Evolutionary conservation across 768 basidiomycete genomes (phyloP).

Genomic region (Gloeostereum incarnatum): DNA sequence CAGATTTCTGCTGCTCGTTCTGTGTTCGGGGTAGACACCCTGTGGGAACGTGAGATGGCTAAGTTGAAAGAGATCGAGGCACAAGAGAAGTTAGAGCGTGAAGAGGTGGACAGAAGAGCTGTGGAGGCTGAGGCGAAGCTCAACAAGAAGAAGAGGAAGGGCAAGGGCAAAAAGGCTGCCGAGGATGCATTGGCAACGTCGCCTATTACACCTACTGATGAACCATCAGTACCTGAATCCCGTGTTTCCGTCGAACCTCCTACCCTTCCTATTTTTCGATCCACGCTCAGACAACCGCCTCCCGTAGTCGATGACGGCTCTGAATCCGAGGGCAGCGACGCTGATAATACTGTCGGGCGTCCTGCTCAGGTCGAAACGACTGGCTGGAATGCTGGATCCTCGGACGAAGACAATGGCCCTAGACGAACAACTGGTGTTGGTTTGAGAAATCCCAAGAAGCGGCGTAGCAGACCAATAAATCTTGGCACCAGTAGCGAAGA

Average conservation of each 20-base stretch:
- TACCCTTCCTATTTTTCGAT: slow-evolving; percentile 33
- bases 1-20: slow-evolving; percentile 44
- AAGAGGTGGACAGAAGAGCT: slow-evolving; percentile 35
- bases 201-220: slow-evolving; percentile 7
- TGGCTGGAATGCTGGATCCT: slow-evolving; percentile 46
- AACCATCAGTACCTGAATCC: slow-evolving; percentile 11
- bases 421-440: slow-evolving; percentile 53
- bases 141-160: slow-evolving; percentile 34
- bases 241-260: slow-evolving; percentile 30
- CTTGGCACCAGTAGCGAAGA: slow-evolving; percentile 62
- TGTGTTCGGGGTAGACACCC: slow-evolving; percentile 90
- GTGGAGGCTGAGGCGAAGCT: slow-evolving; percentile 36
- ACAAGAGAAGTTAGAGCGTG: slow-evolving; percentile 49
- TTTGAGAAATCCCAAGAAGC: slow-evolving; percentile 34
- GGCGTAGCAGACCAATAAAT: slow-evolving; percentile 9
- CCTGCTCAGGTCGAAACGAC: slow-evolving; percentile 10
- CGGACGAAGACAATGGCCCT: slow-evolving; percentile 50
- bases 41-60: slow-evolving; percentile 84
- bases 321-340: slow-evolving; percentile 47
- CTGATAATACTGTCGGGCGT: slow-evolving; percentile 19
- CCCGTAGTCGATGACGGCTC: slow-evolving; percentile 35
- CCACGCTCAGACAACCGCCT: slow-evolving; percentile 25
- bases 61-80: slow-evolving; percentile 76
- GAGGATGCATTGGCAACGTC: slow-evolving; percentile 1
- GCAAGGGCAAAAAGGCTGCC: slow-evolving; percentile 23